phyloP scores from a whole-genome alignment of 2,329 filamentous ascomycete species.

The Diaporthe sp. region DNA sequence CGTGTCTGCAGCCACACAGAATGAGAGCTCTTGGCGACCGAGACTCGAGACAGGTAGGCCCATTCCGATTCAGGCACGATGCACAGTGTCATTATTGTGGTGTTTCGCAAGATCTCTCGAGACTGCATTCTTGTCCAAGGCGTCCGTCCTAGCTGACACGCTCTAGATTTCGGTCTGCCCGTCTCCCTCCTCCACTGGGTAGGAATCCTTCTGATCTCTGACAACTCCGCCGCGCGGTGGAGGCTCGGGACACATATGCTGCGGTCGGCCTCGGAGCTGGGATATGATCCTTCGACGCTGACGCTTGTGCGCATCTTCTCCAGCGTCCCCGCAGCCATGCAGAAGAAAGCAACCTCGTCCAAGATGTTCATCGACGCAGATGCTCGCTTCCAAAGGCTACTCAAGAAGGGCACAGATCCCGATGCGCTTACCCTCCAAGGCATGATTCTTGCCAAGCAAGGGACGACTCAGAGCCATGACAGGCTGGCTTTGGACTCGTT shows the following conservation, averaged over 20 bases:
- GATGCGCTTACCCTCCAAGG: constrained; percentile 56
- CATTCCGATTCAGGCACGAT: not conserved
- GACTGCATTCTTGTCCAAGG: not conserved
- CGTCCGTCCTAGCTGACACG: constrained; percentile 4
- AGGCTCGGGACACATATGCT: constrained; percentile 53
- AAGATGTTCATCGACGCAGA: constrained; percentile 45
- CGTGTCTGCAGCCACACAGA: constrained; percentile 44
- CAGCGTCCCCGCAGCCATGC: constrained; percentile 36
- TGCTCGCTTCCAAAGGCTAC: constrained; percentile 45
- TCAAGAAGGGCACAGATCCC: constrained; percentile 45
- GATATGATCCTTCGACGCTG: constrained; percentile 55
- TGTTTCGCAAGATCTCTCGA: not conserved
- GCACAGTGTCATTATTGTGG: not conserved
- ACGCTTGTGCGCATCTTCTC: constrained; percentile 47
- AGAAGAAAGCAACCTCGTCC: constrained; percentile 43
- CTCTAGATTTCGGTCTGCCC: constrained; percentile 45
- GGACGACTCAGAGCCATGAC: constrained; percentile 41
- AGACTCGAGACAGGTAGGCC: constrained; percentile 44
- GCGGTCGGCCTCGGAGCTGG: constrained; percentile 49
- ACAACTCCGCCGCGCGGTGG: constrained; percentile 32
- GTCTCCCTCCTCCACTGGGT: constrained; percentile 52
- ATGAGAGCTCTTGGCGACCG: constrained; percentile 46
- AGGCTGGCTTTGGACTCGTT: constrained; percentile 48
- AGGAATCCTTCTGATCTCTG: constrained; percentile 46
- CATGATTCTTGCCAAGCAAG: constrained; percentile 44